Conservation (phyloP, 306 rosid species). For the Ormosia semicastrata region DNA sequence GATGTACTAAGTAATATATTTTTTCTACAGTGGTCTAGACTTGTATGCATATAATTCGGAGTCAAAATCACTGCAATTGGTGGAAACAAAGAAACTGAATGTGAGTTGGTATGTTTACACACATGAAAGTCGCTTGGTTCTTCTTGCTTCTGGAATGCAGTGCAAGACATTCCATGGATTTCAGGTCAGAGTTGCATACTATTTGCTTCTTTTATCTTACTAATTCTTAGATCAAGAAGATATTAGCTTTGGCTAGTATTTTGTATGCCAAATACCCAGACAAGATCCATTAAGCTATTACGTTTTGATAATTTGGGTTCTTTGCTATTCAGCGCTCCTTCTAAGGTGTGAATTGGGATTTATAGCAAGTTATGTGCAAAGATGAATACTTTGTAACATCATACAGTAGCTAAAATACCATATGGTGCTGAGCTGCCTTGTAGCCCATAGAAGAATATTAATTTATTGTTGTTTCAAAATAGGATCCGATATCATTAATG, state of each 20-base stretch:
- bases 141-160: constrained; percentile 98
- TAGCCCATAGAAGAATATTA: background rate
- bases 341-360: background rate
- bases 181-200: constrained; percentile 59
- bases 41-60: constrained; percentile 67
- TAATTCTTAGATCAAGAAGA: background rate
- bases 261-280: background rate
- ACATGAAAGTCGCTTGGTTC: constrained; percentile 97
- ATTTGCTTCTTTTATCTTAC: constrained; percentile 4
- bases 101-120: constrained; percentile 94
- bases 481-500: background rate
- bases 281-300: background rate
- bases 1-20: constrained; percentile 19
- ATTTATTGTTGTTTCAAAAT: constrained; percentile 2
- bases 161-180: constrained; percentile 93
- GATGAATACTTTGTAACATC: background rate
- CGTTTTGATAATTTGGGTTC: background rate
- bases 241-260: background rate
- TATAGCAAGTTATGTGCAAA: background rate
- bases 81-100: constrained; percentile 78
- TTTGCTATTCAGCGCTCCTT: background rate
- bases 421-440: background rate
- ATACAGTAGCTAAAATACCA: background rate
- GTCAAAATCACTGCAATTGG: constrained; percentile 73
- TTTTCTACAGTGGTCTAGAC: constrained; percentile 82